Base-by-base conservation (phyloP, 768 basidiomycete species). In the Podaxis sp. region DNA sequence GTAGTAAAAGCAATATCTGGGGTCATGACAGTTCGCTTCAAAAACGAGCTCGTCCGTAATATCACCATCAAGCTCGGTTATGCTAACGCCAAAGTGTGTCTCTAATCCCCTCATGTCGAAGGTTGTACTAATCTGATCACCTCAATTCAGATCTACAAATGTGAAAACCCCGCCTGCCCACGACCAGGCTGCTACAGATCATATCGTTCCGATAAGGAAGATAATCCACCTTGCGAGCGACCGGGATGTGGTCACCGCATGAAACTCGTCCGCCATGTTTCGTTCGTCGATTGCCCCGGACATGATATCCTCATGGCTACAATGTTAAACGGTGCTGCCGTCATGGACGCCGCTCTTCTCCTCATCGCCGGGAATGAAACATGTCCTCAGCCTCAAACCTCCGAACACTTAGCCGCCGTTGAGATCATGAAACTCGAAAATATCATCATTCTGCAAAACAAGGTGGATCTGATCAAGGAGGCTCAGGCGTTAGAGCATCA, bases 221-320 rank as follows among this genome's bases (percentile, higher is more conserved):
- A 94, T 65, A 85, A 86, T 68, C 96, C 96, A 6, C 88, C 88
- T 17, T 99, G 97, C 75, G 95, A 97, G 76, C 85, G 94, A 19
- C 92, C 93, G 22, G 93, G 94, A 64, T 98, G 97, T 77, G 89
- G 88, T 41, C 87, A 88, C 60, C 84, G 86, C 17, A 95, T 98
- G 94, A 90, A 90, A 69, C 87, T 98, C 67, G 72, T 98, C 66
- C 89, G 96, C 67, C 97, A 99, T 70, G 96, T 98, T 71, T 98
- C 96, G 2, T 99, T 99, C 76, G 97, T 99, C 72, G 97, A 99
- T 76, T 94, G 91, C 69, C 94, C 93, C 1, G 93, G 96, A 65
- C 96, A 96, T 85, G 95, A 98, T 76, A 98, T 99, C 88, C 88
- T 99, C 75, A 99, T 99, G 97, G 97, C 97, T 55, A 99, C 96